These are phyloP conservation scores for Dactylellina sp. DNA, from an alignment of 2,329 filamentous ascomycete genomes.

Conservation along the genomic window DNA sequence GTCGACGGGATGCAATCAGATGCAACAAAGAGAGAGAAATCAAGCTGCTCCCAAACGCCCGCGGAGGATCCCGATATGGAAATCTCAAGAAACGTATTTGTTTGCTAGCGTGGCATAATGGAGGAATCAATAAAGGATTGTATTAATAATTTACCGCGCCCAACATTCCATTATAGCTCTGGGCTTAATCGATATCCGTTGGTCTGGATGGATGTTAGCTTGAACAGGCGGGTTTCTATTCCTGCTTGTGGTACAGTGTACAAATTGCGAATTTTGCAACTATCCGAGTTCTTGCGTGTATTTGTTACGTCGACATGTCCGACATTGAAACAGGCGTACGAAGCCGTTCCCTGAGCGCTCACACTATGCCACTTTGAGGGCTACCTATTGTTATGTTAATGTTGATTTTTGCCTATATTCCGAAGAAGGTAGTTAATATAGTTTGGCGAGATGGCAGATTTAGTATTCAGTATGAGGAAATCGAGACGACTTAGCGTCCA, in stretches of 20 bases:
- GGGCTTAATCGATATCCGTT: slow-evolving; percentile 6
- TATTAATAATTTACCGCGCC: too few relatives aligned
- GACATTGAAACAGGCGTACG: slow-evolving; percentile 28
- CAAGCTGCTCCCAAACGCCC: too few relatives aligned
- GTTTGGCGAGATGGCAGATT: too few relatives aligned
- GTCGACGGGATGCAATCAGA: background rate
- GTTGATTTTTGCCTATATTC: too few relatives aligned
- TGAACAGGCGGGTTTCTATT: background rate
- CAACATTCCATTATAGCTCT: too few relatives aligned
- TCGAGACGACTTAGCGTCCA: too few relatives aligned
- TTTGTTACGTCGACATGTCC: slow-evolving; percentile 50
- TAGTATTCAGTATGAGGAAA: too few relatives aligned
- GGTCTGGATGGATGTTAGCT: background rate
- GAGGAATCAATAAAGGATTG: background rate
- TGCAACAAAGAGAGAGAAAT: too few relatives aligned
- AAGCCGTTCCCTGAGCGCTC: background rate
- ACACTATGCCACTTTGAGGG: slow-evolving; percentile 1
- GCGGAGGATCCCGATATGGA: background rate
- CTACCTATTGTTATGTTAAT: too few relatives aligned
- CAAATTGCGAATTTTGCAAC: slow-evolving; percentile 14
- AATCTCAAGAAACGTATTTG: background rate
- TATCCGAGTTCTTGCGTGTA: slow-evolving; percentile 8
- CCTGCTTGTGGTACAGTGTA: background rate
- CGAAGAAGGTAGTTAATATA: too few relatives aligned
- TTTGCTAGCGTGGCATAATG: slow-evolving; percentile 15